Evolutionary conservation across 345 rosid genomes (phyloP), one percentile per base, ranked within the genome.

Genomic region (Corchorus olitorius): DNA sequence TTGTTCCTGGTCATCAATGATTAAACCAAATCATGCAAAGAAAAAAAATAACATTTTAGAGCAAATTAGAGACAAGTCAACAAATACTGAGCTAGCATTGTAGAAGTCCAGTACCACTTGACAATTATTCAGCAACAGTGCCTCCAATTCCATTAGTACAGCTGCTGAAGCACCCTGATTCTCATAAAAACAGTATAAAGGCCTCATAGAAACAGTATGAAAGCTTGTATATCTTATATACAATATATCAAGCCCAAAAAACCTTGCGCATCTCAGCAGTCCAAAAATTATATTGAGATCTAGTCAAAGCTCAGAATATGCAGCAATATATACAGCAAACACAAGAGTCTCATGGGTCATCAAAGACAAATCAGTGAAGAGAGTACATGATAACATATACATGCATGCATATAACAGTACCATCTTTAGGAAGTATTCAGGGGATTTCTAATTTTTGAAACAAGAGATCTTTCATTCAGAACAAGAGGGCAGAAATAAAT

Each of bases 131-230:
- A 93, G 83, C 80, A 94, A 80, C 79, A 93, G 91, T 64, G 81
- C 73, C 88, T 93, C 98, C 89, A 94, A 86, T 69, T 91, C 91
- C 74, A 70, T 83, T 84, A 90, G 85, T 58, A 94, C 76, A 76
- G 84, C 45, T 64, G 88, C 75, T 2, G 90, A 87, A 72, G 98
- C 92, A 73, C 87, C 98, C 98, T 93, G 82, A 77, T 64, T 63
- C 43, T 53, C 79, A 82, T 46, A 66, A 72, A 68, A 41, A 59
- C 61, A 53, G 54, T 52, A 59, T 53, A 34, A 76, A 19, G 27
- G 10, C 22, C 34, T 20, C 27, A 27, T 64, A 50, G 70, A 35
- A n/a, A n/a, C n/a, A n/a, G n/a, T n/a, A 52, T 15, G 34, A 70
- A 22, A 43, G 27, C 37, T 20, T 49, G 22, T 58, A 61, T 61